Base-by-base conservation (phyloP, 139 green algal genomes). In the Coelastrella sp. region DNA sequence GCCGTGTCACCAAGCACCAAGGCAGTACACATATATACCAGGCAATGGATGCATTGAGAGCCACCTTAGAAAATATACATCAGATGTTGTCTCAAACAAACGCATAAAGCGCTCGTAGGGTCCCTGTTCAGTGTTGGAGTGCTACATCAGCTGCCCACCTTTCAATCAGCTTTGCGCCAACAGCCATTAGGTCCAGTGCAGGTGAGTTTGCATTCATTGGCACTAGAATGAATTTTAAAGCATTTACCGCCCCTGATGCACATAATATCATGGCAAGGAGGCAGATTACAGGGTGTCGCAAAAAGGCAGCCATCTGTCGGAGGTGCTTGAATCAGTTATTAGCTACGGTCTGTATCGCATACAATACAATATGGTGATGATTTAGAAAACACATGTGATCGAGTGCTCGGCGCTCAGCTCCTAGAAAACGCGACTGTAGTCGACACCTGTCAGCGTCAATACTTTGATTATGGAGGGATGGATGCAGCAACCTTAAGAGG, bases 201-300 rank as follows among this genome's bases (percentile, higher is more conserved):
- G 68, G 68, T 24, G 68, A 76, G 24, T 76, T 76, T n/a, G 68
- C 68, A 19, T 76, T 76, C 68, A 76, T 76, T 24, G 68, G 68
- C 15, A 76, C 68, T 15, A 76, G 4, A n/a, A 76, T 19, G 35
- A 76, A 76, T 19, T 6, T 35, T 76, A 76, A 24, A 25, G 68
- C 68, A 24, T 76, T 35, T 25, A 8, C 3, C 15, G 7, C 68
- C 24, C 4, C 68, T 76, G 68, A 17, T 76, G 68, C 17, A 24
- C 68, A 76, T 15, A 8, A n/a, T 10, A 76, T 10, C 19, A 25
- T 6, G 4, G 68, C 68, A 8, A 76, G 68, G 7, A 76, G 68
- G 68, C 17, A 25, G 17, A 76, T 27, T 19, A 8, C 17, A 25
- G 19, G 15, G 68, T 76, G 68, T 76, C 68, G 68, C 17, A 7